phyloP scores from a whole-genome alignment of 2,329 filamentous ascomycete species.

The Colletotrichum musicola region DNA sequence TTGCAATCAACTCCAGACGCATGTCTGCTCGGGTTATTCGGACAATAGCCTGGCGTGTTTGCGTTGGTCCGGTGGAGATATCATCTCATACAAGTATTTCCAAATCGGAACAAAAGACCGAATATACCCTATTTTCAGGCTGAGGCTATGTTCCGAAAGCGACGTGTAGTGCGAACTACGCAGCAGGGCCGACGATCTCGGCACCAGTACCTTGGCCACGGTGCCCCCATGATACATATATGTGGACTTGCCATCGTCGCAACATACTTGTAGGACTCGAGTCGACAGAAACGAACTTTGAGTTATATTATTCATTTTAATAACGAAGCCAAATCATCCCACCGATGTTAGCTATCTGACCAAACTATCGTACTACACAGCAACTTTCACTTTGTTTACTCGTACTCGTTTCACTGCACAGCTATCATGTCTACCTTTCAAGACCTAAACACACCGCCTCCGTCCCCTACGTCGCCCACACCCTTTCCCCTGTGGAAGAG shows the following conservation, averaged over 20 bases:
- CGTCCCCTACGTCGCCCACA: conserved; percentile 5
- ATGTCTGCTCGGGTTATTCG: neutral
- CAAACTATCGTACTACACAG: neutral
- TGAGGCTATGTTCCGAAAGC: neutral
- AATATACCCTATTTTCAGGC: neutral
- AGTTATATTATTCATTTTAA: neutral
- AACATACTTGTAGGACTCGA: neutral
- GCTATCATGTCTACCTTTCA: conserved; percentile 20
- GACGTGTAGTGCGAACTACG: neutral
- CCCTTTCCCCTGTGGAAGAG: neutral
- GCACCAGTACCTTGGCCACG: neutral
- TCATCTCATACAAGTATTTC: conserved; percentile 12
- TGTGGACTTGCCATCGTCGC: neutral
- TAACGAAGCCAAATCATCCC: neutral
- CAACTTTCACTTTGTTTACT: neutral
- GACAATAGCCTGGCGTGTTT: neutral
- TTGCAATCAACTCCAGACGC: neutral
- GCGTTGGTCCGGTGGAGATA: neutral
- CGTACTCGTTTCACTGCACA: neutral
- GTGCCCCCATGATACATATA: neutral
- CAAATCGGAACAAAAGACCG: conserved; percentile 10
- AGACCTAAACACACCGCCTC: conserved; percentile 1
- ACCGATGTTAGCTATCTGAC: neutral
- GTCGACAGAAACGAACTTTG: neutral
- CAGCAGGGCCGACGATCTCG: neutral